phyloP scores from a whole-genome alignment of 257 asterid genomes.

The Solanum commersonii region DNA sequence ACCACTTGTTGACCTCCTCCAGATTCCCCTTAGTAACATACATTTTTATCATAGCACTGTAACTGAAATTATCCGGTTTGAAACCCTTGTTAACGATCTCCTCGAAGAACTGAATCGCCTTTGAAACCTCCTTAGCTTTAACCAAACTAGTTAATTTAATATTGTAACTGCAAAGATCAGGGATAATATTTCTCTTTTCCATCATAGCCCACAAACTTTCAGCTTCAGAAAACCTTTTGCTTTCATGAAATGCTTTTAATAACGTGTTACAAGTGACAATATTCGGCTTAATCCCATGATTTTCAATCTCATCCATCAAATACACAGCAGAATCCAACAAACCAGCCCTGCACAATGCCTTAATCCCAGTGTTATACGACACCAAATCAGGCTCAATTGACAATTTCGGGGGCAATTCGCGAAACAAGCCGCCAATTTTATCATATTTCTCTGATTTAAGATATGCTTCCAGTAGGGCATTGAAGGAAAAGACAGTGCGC shows the following conservation, averaged over 20 bases:
- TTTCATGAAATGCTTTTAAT: slow-evolving; percentile 11
- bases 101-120: slow-evolving; percentile 24
- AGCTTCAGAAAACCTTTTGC: slow-evolving; percentile 16
- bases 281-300: slow-evolving; percentile 16
- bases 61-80: slow-evolving; percentile 26
- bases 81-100: slow-evolving; percentile 24
- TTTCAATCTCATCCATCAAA: slow-evolving; percentile 27
- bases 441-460: slow-evolving; percentile 14
- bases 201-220: slow-evolving; percentile 40
- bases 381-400: slow-evolving; percentile 28
- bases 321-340: slow-evolving; percentile 27
- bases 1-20: slow-evolving; percentile 35
- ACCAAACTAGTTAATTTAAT: slow-evolving; percentile 25
- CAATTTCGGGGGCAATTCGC: slow-evolving; percentile 22
- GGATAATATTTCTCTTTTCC: slow-evolving; percentile 27
- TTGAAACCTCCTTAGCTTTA: slow-evolving; percentile 10
- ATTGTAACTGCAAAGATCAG: slow-evolving; percentile 30
- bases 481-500: slow-evolving; percentile 25
- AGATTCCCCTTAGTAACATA: slow-evolving; percentile 15
- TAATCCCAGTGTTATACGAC: slow-evolving; percentile 27
- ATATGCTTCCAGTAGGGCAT: slow-evolving; percentile 37
- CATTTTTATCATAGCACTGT: slow-evolving; percentile 32
- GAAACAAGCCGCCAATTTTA: slow-evolving; percentile 18
- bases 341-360: slow-evolving; percentile 28
- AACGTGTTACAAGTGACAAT: slow-evolving; percentile 20